Evolutionary conservation across 2,329 filamentous ascomycete species (phyloP).

Genomic region (Exophiala sideris): DNA sequence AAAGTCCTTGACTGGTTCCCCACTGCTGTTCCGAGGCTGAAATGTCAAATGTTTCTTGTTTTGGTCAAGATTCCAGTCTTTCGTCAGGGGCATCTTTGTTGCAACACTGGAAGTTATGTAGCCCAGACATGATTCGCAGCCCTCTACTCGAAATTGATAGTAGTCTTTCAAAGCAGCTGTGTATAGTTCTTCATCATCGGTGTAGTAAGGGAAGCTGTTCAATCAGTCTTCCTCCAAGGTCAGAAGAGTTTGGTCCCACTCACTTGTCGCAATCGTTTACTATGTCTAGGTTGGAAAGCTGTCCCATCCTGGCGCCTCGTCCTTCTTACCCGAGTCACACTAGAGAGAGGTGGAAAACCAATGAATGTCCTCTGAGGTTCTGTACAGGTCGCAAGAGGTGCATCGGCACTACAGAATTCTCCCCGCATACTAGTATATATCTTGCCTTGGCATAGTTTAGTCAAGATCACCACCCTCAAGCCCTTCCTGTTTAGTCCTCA

Average conservation of each 20-base stretch:
- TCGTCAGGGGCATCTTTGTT: slow-evolving; percentile 12
- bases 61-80: slow-evolving; percentile 18
- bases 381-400: no score
- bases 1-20: slow-evolving; percentile 43
- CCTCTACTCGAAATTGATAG: slow-evolving; percentile 64
- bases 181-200: slow-evolving; percentile 57
- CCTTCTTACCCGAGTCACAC: not conserved
- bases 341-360: no score
- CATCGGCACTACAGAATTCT: no score
- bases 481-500: no score
- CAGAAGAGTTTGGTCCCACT: not conserved
- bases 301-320: not conserved
- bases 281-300: slow-evolving; percentile 52
- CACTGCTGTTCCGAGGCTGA: slow-evolving; percentile 18
- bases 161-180: slow-evolving; percentile 53
- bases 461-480: no score
- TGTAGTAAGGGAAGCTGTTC: slow-evolving; percentile 71
- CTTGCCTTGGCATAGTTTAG: no score
- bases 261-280: slow-evolving; percentile 57
- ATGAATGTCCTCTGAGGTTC: no score
- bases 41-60: slow-evolving; percentile 17
- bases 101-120: slow-evolving; percentile 46
- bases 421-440: no score
- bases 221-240: not conserved
- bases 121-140: slow-evolving; percentile 61